These are phyloP conservation scores for Pythium sukuiense DNA, from an alignment of 352 stramenopile genomes.

Conservation along the genomic window DNA sequence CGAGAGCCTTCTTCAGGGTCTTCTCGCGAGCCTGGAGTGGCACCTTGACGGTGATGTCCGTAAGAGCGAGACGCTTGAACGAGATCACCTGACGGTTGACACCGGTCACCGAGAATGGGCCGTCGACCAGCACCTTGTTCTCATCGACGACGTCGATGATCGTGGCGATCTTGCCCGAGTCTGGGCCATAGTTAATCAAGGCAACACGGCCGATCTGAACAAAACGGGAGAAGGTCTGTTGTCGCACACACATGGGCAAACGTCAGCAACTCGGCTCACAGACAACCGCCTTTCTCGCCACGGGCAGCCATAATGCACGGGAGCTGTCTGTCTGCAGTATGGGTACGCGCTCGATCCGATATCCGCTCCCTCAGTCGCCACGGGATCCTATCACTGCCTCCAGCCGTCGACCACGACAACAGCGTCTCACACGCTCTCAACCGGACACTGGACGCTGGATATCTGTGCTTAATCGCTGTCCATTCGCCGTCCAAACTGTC, in stretches of 20 bases:
- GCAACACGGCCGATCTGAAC: slow-evolving; percentile 99
- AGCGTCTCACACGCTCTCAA: no score
- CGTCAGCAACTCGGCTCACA: not conserved
- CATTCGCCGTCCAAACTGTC: not conserved
- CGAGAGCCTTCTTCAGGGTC: slow-evolving; percentile 92
- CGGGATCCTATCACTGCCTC: not conserved
- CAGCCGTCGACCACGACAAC: not conserved
- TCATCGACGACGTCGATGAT: slow-evolving; percentile 99
- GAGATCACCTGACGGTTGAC: slow-evolving; percentile 98
- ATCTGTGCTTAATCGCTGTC: not conserved
- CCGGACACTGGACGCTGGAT: no score
- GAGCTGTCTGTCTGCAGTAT: not conserved
- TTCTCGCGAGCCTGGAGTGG: slow-evolving; percentile 92
- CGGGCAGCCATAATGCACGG: no score
- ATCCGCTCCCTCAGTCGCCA: not conserved
- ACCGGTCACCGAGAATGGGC: slow-evolving; percentile 93
- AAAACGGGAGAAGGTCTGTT: slow-evolving; percentile 98
- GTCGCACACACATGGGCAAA: not conserved
- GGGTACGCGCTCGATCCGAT: not conserved
- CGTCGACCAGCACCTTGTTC: slow-evolving; percentile 98
- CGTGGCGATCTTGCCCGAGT: slow-evolving; percentile 97
- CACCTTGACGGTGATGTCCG: slow-evolving; percentile 96
- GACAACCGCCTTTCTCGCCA: not conserved
- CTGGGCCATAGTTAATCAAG: slow-evolving; percentile 98
- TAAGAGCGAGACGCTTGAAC: slow-evolving; percentile 97